phyloP scores from a whole-genome alignment of 768 basidiomycete genomes.

The Basidioascus undulatus region DNA sequence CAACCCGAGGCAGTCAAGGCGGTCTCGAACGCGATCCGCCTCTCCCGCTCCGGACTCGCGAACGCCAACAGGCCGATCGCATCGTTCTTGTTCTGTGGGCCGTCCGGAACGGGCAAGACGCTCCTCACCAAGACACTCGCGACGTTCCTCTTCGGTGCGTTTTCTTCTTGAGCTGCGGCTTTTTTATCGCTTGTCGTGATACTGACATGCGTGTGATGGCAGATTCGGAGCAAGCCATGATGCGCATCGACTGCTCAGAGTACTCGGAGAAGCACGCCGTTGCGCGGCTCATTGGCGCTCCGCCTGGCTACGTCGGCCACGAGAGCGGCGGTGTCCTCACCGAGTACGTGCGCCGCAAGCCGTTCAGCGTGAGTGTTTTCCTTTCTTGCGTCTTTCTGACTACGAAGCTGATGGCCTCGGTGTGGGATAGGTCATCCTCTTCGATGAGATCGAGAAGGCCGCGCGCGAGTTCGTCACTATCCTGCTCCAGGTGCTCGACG shows the following conservation, averaged over 20 bases:
- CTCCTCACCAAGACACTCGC: constrained; percentile 75
- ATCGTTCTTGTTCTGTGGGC: constrained; percentile 73
- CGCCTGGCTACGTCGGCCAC: constrained; percentile 80
- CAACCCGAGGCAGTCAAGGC: constrained; percentile 72
- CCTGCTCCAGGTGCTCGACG: constrained; percentile 24
- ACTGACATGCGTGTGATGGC: neutral
- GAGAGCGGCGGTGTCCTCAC: constrained; percentile 43
- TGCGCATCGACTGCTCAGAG: constrained; percentile 24
- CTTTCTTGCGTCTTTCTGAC: constrained; percentile 2
- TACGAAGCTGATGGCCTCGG: neutral
- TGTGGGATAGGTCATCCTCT: constrained; percentile 16
- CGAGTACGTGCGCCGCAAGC: constrained; percentile 10
- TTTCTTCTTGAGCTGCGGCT: neutral
- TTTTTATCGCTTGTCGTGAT: neutral
- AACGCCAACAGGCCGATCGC: constrained; percentile 74
- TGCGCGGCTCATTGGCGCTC: constrained; percentile 70
- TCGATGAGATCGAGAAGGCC: constrained; percentile 24
- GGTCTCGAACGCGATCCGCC: constrained; percentile 71
- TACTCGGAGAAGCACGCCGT: constrained; percentile 82
- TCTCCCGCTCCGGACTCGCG: constrained; percentile 74
- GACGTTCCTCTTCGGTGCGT: constrained; percentile 62
- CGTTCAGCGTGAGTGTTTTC: constrained; percentile 6
- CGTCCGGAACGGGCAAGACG: constrained; percentile 55
- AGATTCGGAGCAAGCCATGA: no score
- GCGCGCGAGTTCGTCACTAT: constrained; percentile 21